phyloP scores from a whole-genome alignment of 495 filamentous ascomycete species.

The Glutinoglossum americanum region DNA sequence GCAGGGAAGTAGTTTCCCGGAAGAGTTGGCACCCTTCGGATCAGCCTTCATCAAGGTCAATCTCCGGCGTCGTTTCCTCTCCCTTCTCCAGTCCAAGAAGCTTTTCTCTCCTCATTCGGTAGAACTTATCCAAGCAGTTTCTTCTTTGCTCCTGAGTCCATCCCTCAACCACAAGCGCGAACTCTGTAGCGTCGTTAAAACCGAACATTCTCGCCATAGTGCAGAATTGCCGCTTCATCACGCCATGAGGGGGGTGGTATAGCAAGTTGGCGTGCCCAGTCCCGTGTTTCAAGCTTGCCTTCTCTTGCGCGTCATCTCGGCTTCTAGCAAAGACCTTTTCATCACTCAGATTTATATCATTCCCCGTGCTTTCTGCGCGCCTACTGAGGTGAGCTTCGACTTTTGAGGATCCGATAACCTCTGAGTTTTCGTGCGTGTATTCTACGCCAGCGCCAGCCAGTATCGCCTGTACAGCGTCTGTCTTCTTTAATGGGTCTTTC shows the following conservation, averaged over 20 bases:
- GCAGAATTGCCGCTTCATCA: slow-evolving; percentile 71
- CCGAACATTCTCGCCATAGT: slow-evolving; percentile 68
- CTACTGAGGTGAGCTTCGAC: slow-evolving; percentile 62
- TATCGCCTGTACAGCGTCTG: slow-evolving; percentile 74
- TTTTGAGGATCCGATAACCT: slow-evolving; percentile 76
- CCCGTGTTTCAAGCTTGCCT: slow-evolving; percentile 1
- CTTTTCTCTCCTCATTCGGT: slow-evolving; percentile 30
- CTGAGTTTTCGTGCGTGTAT: slow-evolving; percentile 91
- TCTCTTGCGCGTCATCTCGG: slow-evolving; percentile 12
- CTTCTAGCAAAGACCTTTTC: slow-evolving; percentile 25
- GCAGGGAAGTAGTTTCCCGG: not conserved
- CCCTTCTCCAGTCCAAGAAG: not conserved
- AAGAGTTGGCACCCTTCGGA: not conserved
- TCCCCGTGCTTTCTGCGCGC: slow-evolving; percentile 37
- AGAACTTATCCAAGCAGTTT: slow-evolving; percentile 65
- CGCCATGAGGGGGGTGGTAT: slow-evolving; percentile 55
- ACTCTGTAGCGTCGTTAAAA: slow-evolving; percentile 56
- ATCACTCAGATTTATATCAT: slow-evolving; percentile 24
- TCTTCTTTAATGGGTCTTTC: slow-evolving; percentile 15
- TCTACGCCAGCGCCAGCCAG: slow-evolving; percentile 73
- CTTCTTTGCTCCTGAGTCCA: slow-evolving; percentile 77
- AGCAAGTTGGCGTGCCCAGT: slow-evolving; percentile 1
- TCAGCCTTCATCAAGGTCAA: not conserved
- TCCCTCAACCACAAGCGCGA: slow-evolving; percentile 81
- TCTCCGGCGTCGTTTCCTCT: not conserved